Base-by-base conservation (phyloP, 2,329 filamentous ascomycete species). In the Cordyceps fumosorosea region DNA sequence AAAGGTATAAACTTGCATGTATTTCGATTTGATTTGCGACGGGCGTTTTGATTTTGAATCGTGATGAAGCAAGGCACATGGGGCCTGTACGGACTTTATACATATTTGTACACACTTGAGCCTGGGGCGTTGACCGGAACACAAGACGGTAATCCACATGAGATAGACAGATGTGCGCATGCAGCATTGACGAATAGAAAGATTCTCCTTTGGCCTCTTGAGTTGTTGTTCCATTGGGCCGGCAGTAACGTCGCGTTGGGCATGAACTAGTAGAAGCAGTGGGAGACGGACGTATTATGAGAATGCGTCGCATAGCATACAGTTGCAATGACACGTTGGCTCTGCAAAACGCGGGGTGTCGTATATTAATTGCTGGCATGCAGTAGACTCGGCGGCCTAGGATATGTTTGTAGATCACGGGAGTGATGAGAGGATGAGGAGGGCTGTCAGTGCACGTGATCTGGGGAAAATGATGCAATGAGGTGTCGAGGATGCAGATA, bases 71-170 rank as follows among this genome's bases (percentile, higher is more conserved):
- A 50, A 8, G 14, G 22, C 14, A 53, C n/a, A 4, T 18, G 10
- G 10, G 22, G 8, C n/a, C n/a, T 51, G 32, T 29, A 24, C 22
- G n/a, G 40, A 58, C 32, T 3, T 51, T 60, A 45, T 40, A 50
- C 50, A 50, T n/a, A 32, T 51, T 1, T 32, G 26, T 26, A 8
- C 8, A 42, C 56, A 50, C 16, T 11, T 20, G 4, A 45, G 16
- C 20, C 40, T n/a, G 29, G 50, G 7, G 12, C 8, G 47, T 47
- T n/a, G n/a, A 5, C 55, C 44, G 44, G 55, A 18, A 18, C 44
- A 57, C 55, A 57, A 57, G 55, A 57, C 55, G 55, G 55, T 22
- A n/a, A 48, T 37, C 48, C 20, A 59, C 24, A 32, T 12, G 40
- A 18, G 22, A 51, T 51, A 50, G 26, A 48, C 20, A 24, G 20